Conservation (phyloP, 495 filamentous ascomycete genomes). For the Penicillium crystallinum region DNA sequence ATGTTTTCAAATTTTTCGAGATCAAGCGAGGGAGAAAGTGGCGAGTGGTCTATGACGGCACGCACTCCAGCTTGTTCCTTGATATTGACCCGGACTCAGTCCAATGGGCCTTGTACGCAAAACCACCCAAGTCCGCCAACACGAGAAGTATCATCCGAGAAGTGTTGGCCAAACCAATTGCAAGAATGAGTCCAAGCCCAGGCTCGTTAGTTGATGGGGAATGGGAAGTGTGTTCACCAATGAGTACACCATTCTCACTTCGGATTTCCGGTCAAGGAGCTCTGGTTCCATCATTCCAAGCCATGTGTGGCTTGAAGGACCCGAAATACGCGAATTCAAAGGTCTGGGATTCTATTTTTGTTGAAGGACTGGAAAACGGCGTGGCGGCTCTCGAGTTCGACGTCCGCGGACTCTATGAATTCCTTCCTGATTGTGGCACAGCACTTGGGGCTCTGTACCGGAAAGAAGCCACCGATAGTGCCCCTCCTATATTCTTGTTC, state of each 20-base stretch:
- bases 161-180: constrained; percentile 51
- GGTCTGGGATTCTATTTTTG: constrained; percentile 35
- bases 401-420: constrained; percentile 52
- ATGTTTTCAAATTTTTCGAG: constrained; percentile 41
- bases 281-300: constrained; percentile 22
- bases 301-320: constrained; percentile 37
- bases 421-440: constrained; percentile 62
- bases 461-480: constrained; percentile 10
- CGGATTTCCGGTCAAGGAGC: constrained; percentile 19
- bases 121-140: constrained; percentile 31
- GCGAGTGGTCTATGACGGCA: constrained; percentile 49
- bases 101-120: constrained; percentile 54
- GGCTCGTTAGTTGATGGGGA: constrained; percentile 33
- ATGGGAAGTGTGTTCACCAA: constrained; percentile 51
- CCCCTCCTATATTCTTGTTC: constrained; percentile 54
- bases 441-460: constrained; percentile 55
- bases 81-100: constrained; percentile 34
- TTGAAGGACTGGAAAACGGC: constrained; percentile 27
- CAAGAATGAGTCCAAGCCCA: constrained; percentile 38
- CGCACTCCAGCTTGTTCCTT: constrained; percentile 44
- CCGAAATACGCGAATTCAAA: constrained; percentile 25
- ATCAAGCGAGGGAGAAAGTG: constrained; percentile 48
- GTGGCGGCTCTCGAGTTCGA: constrained; percentile 32
- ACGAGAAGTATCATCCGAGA: constrained; percentile 39
- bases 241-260: constrained; percentile 21